Evolutionary conservation across 306 rosid genomes (phyloP), one percentile per base, ranked within the genome.

Genomic region (Casuarina cunninghamiana): DNA sequence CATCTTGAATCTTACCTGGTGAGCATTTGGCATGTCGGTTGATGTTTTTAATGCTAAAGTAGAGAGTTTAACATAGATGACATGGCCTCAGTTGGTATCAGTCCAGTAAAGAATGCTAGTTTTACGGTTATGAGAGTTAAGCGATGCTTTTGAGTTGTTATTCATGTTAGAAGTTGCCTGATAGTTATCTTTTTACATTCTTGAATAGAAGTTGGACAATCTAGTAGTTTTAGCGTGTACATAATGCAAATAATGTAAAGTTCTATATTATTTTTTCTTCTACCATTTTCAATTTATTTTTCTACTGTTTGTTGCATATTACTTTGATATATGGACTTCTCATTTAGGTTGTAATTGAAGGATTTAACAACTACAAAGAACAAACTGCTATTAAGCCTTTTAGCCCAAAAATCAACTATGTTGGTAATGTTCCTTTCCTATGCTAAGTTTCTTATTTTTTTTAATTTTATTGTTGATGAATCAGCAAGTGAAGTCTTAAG

Each of bases 321-420:
- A 45, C 53, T 73, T 21, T 58, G 57, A 66, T 74, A 42, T 76
- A 46, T 61, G 15, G 26, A 21, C 26, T 21, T 21, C 26, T 21
- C 41, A 39, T 77, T 2, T 78, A 95, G 99, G 83, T 95, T 81
- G 84, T 91, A 77, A 95, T 95, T 48, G 99, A 95, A 80, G 97
- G 97, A 77, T 95, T 91, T 84, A 95, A 91, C 93, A 95, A 97
- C 87, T 95, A 95, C 83, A 84, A 80, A 77, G 99, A 93, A 85
- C 97, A 95, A 85, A 77, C 91, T 51, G 92, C 97, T 61, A 91
- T 97, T 5, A 97, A 95, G 83, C 89, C 97, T 75, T 95, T 95
- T 91, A 95, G 99, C 84, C 83, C 99, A 7, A 95, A 88, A 93
- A 88, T 95, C 79, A 93, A 93, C n/a, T 95, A 97, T 74, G 97